Evolutionary conservation across 306 rosid genomes (phyloP).

Genomic region (Quercus variabilis): DNA sequence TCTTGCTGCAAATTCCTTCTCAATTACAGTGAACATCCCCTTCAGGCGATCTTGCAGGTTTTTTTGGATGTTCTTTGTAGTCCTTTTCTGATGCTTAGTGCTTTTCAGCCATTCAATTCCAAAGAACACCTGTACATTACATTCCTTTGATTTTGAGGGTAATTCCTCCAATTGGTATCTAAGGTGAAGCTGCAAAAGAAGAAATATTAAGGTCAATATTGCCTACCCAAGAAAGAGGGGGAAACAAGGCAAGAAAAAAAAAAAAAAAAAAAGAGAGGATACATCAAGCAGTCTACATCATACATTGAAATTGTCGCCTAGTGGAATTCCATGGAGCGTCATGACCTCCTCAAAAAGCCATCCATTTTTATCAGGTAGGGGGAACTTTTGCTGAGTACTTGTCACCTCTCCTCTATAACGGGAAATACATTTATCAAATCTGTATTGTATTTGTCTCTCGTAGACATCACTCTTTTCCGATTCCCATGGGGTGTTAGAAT

Average conservation of each 20-base stretch:
- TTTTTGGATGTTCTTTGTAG: slow-evolving; percentile 65
- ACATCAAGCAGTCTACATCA: slow-evolving; percentile 29
- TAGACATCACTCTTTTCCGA: slow-evolving; percentile 56
- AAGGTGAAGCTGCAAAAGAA: slow-evolving; percentile 67
- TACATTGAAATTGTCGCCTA: slow-evolving; percentile 85
- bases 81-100: slow-evolving; percentile 73
- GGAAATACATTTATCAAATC: slow-evolving; percentile 64
- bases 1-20: slow-evolving; percentile 59
- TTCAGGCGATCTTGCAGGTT: slow-evolving; percentile 50
- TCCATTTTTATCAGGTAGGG: slow-evolving; percentile 51
- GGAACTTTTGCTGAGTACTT: slow-evolving; percentile 67
- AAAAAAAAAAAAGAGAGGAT: slow-evolving; percentile 1
- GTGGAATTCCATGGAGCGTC: slow-evolving; percentile 84
- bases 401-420: slow-evolving; percentile 79
- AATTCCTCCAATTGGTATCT: slow-evolving; percentile 76
- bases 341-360: slow-evolving; percentile 86
- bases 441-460: slow-evolving; percentile 79
- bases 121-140: slow-evolving; percentile 58
- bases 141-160: slow-evolving; percentile 46
- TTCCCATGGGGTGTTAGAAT: slow-evolving; percentile 88
- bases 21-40: slow-evolving; percentile 44
- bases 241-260: neutral
- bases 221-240: slow-evolving; percentile 11
- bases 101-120: slow-evolving; percentile 92
- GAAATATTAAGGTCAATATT: slow-evolving; percentile 19